These are phyloP conservation scores for Medicago truncatula DNA, from an alignment of 306 rosid species.

Conservation along the genomic window DNA sequence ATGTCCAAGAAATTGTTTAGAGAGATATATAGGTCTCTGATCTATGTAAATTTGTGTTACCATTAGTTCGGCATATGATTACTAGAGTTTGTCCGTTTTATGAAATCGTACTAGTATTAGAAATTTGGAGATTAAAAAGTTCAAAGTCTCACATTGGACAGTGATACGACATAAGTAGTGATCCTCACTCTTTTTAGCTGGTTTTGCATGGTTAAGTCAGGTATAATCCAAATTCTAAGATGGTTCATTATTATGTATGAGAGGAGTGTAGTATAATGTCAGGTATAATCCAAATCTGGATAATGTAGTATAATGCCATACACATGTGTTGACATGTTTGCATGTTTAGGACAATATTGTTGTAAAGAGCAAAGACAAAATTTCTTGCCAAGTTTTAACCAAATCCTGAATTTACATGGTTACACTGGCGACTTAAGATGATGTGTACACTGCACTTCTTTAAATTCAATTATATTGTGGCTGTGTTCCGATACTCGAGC, in stretches of 20 bases:
- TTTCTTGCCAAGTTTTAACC: neutral
- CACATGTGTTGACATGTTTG: constrained; percentile 11
- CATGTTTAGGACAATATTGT: neutral
- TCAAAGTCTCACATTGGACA: neutral
- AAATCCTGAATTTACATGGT: neutral
- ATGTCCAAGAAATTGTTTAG: neutral
- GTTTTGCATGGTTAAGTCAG: neutral
- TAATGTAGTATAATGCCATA: neutral
- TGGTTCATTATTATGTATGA: too few relatives aligned
- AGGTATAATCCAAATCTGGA: too few relatives aligned
- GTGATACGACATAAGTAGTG: neutral
- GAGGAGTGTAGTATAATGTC: neutral
- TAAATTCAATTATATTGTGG: constrained; percentile 1
- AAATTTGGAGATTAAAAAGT: constrained; percentile 3
- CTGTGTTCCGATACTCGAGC: constrained; percentile 5
- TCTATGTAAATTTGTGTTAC: neutral
- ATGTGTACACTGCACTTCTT: neutral
- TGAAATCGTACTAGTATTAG: neutral
- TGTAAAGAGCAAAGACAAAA: neutral
- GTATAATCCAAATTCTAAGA: neutral
- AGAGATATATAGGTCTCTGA: neutral
- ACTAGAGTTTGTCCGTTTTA: constrained; percentile 6
- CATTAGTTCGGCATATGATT: constrained; percentile 1
- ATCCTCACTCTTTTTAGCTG: neutral
- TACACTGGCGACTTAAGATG: too few relatives aligned